Evolutionary conservation across 2,329 filamentous ascomycete species (phyloP).

Genomic region (Arachnomyces sp.): DNA sequence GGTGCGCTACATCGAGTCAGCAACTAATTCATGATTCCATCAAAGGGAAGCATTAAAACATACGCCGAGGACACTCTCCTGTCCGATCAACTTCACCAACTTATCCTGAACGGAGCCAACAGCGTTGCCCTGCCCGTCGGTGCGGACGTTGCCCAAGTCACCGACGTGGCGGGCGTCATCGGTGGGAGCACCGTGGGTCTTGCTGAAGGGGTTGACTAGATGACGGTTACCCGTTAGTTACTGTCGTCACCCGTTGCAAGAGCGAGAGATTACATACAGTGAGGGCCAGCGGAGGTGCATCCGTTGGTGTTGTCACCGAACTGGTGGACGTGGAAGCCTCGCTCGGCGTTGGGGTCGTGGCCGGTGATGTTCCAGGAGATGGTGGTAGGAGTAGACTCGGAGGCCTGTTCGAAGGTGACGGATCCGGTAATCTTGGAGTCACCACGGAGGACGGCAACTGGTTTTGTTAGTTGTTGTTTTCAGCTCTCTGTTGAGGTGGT

Average conservation of each 20-base stretch:
- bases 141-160: constrained; percentile 95
- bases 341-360: constrained; percentile 89
- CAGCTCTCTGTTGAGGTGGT: constrained; percentile 14
- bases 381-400: constrained; percentile 73
- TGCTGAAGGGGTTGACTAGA: constrained; percentile 87
- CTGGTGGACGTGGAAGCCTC: constrained; percentile 97
- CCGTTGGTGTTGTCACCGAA: constrained; percentile 99
- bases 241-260: not conserved
- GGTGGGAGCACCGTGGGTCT: constrained; percentile 80
- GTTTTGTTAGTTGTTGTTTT: constrained; percentile 12
- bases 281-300: constrained; percentile 95
- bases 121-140: constrained; percentile 84
- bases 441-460: constrained; percentile 95
- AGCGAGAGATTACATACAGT: constrained; percentile 59
- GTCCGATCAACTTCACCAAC: constrained; percentile 89
- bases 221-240: constrained; percentile 7
- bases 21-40: no score
- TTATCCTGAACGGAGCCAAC: constrained; percentile 73
- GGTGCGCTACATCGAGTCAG: constrained; percentile 58
- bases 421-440: constrained; percentile 92
- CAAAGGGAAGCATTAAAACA: no score
- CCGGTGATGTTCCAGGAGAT: constrained; percentile 89
- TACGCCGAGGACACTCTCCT: constrained; percentile 90
- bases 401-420: constrained; percentile 88
- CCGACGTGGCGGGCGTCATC: constrained; percentile 89